Evolutionary conservation across 2,329 filamentous ascomycete species (phyloP), one percentile per base, ranked within the genome.

Genomic region (Pezicula radicicola): DNA sequence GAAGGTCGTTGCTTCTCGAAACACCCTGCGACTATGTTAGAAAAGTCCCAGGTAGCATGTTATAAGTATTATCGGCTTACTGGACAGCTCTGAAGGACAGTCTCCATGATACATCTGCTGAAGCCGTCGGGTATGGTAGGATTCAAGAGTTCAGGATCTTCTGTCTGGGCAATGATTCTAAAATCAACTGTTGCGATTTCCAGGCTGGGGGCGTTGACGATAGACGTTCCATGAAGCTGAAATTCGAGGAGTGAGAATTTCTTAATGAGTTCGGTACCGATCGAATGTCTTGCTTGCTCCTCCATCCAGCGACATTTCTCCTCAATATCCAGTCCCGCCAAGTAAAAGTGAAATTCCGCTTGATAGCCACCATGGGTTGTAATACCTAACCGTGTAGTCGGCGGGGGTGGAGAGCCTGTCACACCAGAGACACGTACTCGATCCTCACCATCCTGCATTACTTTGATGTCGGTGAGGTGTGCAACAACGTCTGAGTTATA

Each of bases 401-500:
- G 37, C 0, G 68, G 68, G 1, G 68, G 67, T 0, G 73, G 68
- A 2, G 64, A 63, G 10, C 68, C 70, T 46, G 67, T 67, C 21
- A 77, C 66, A 18, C 74, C 74, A 27, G 68, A 68, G 8, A 81
- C 51, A 2, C 73, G 72, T 1, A 82, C 75, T 6, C 77, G 70
- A 55, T 81, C 72, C n/a, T 64, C 62, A 1, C 70, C 72, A 4
- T 77, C 50, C 53, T 81, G 73, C 52, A 78, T 74, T 58, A 81
- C 78, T 53, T 69, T 72, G 39, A 81, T 65, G 16, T 73, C 67
- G 47, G 72, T 66, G n/a, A 83, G 66, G 15, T 79, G 60, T 0
- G 79, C 79, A 0, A 75, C 80, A 33, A 81, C 79, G 55, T 82
- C 79, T 0, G 74, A 76, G 65, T 81, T 81, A 68, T 72, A 79